These are phyloP conservation scores for Aspergillus fumigatiaffinis DNA, from an alignment of 2,329 filamentous ascomycete species.

Conservation along the genomic window DNA sequence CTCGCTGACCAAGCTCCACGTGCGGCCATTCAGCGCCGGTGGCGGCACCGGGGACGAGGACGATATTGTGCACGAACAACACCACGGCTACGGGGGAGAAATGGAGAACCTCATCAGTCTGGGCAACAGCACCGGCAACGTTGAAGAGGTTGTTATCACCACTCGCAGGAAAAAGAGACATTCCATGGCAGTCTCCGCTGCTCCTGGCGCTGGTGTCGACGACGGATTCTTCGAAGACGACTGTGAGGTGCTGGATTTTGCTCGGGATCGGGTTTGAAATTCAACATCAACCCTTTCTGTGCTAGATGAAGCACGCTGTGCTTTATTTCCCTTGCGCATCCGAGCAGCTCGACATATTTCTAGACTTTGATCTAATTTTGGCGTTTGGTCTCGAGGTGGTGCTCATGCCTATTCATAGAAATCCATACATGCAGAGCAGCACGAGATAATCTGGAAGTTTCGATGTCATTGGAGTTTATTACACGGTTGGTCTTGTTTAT, in stretches of 20 bases:
- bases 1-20: slow-evolving; percentile 44
- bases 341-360: not conserved
- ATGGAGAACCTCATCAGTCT: slow-evolving; percentile 51
- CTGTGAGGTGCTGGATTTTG: slow-evolving; percentile 87
- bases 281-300: not conserved
- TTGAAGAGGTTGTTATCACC: slow-evolving; percentile 78
- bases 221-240: slow-evolving; percentile 89
- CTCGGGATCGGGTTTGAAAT: slow-evolving; percentile 52
- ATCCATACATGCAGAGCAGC: not conserved
- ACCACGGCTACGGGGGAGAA: slow-evolving; percentile 31
- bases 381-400: not conserved
- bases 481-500: not conserved
- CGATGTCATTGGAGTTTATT: not conserved
- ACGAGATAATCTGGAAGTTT: not conserved
- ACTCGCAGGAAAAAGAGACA: slow-evolving; percentile 64
- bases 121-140: slow-evolving; percentile 52
- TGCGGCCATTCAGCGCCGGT: slow-evolving; percentile 41
- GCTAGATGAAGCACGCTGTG: not conserved
- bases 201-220: slow-evolving; percentile 46
- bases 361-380: not conserved
- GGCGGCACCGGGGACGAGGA: slow-evolving; percentile 35
- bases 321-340: not conserved
- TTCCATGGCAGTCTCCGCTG: slow-evolving; percentile 27
- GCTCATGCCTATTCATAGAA: not conserved
- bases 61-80: slow-evolving; percentile 28